Evolutionary conservation across 2,329 filamentous ascomycete genomes (phyloP).

Genomic region (Hymenoscyphus infarciens): DNA sequence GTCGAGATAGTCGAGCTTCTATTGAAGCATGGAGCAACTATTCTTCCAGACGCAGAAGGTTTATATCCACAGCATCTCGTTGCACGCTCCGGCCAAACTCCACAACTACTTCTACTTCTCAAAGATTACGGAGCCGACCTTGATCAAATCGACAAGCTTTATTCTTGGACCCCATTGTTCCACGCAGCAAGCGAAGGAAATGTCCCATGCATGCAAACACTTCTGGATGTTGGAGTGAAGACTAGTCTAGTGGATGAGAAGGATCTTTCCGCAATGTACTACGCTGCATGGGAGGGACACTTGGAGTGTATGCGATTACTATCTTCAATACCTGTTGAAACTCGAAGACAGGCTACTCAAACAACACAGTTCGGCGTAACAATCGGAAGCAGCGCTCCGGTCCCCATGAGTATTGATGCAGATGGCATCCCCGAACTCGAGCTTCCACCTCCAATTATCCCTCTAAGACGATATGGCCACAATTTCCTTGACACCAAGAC

Average conservation of each 20-base stretch:
- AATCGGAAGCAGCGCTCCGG: constrained; percentile 39
- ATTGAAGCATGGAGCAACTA: constrained; percentile 71
- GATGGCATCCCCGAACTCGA: constrained; percentile 91
- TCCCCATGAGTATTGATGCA: constrained; percentile 66
- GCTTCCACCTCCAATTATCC: constrained; percentile 92
- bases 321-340: constrained; percentile 44
- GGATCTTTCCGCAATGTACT: constrained; percentile 90
- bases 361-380: constrained; percentile 34
- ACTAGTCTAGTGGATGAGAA: constrained; percentile 86
- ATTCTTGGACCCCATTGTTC: constrained; percentile 95
- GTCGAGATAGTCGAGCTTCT: constrained; percentile 80
- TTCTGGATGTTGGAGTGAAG: constrained; percentile 76
- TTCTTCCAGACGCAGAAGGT: constrained; percentile 93
- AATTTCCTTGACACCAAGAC: constrained; percentile 98
- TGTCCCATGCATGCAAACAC: constrained; percentile 76
- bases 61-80: constrained; percentile 97
- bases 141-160: constrained; percentile 90
- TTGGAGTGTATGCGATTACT: constrained; percentile 90
- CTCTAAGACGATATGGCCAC: constrained; percentile 88
- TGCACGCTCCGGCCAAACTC: constrained; percentile 79
- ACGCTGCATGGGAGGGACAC: constrained; percentile 97
- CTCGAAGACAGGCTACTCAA: constrained; percentile 25
- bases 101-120: constrained; percentile 73
- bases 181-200: constrained; percentile 97
- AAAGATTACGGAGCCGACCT: constrained; percentile 85